Conservation (phyloP, 306 rosid genomes). For the Purshia tridentata region DNA sequence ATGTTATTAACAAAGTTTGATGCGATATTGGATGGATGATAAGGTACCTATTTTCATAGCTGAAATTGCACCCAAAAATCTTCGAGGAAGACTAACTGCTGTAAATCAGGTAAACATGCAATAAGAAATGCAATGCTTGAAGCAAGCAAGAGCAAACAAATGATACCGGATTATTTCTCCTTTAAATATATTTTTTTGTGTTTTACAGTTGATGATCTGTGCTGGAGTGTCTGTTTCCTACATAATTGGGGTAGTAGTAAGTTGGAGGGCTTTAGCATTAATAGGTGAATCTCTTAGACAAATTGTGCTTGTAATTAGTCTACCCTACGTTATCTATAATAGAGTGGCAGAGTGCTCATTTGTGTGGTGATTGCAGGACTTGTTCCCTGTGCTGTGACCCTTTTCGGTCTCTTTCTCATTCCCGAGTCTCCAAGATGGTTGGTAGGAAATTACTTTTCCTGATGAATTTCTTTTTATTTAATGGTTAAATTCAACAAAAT, state of each 20-base stretch:
- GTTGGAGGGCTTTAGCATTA: conserved; percentile 80
- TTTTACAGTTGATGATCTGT: conserved; percentile 64
- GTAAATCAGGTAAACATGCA: conserved; percentile 66
- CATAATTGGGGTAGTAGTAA: conserved; percentile 66
- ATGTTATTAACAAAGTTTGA: conserved; percentile 8
- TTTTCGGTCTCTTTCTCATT: conserved; percentile 76
- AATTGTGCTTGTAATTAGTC: conserved; percentile 12
- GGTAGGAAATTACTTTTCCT: conserved; percentile 40
- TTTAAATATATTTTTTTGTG: background rate
- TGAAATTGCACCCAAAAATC: conserved; percentile 91
- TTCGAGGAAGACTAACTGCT: conserved; percentile 80
- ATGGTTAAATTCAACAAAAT: background rate
- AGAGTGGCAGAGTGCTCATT: conserved; percentile 22
- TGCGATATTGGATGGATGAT: conserved; percentile 23
- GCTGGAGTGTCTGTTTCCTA: conserved; percentile 64
- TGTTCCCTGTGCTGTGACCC: conserved; percentile 63
- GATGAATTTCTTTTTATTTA: background rate
- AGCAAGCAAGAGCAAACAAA: background rate
- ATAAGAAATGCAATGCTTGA: background rate
- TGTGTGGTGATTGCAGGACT: conserved; percentile 52
- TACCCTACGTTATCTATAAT: background rate
- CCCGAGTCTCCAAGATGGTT: conserved; percentile 99
- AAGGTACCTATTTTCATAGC: conserved; percentile 89
- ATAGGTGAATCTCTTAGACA: conserved; percentile 40
- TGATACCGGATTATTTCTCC: background rate